Evolutionary conservation across 805 yeast species (phyloP).

Genomic region (Naumovozyma baii): DNA sequence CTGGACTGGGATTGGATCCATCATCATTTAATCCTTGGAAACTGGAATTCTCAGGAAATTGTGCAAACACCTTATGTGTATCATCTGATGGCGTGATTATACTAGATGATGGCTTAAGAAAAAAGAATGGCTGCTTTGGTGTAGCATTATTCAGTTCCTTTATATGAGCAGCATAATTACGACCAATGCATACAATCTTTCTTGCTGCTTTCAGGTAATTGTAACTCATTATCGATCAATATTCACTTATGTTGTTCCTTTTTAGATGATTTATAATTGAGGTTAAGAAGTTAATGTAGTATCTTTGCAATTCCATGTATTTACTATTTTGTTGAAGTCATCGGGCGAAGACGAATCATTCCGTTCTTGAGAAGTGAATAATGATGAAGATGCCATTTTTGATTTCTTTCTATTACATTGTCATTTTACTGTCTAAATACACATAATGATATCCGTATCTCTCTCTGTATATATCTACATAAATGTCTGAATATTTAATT

Average conservation of each 20-base stretch:
- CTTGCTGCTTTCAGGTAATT: slow-evolving; percentile 52
- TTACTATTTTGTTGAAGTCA: too few species aligned
- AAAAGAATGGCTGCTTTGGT: slow-evolving; percentile 86
- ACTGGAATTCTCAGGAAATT: slow-evolving; percentile 9
- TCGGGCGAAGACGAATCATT: too few species aligned
- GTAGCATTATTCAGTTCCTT: slow-evolving; percentile 73
- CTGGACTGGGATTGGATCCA: slow-evolving; percentile 50
- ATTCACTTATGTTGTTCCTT: too few species aligned
- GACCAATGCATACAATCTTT: slow-evolving; percentile 88
- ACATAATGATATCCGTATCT: too few species aligned
- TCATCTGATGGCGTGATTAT: slow-evolving; percentile 46
- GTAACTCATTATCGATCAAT: slow-evolving; percentile 34
- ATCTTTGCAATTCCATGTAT: too few species aligned
- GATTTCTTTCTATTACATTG: too few species aligned
- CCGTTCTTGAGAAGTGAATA: too few species aligned
- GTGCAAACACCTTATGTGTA: not conserved
- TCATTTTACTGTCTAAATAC: too few species aligned
- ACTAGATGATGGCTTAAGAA: slow-evolving; percentile 80
- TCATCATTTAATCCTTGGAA: slow-evolving; percentile 20
- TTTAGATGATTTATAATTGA: too few species aligned
- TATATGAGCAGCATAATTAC: slow-evolving; percentile 95
- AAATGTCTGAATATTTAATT: not conserved
- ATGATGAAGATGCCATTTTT: too few species aligned
- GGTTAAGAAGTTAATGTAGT: too few species aligned
- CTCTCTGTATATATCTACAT: too few species aligned